Evolutionary conservation across 1,284 basidiomycete genomes (phyloP).

Genomic region (Grifola frondosa): DNA sequence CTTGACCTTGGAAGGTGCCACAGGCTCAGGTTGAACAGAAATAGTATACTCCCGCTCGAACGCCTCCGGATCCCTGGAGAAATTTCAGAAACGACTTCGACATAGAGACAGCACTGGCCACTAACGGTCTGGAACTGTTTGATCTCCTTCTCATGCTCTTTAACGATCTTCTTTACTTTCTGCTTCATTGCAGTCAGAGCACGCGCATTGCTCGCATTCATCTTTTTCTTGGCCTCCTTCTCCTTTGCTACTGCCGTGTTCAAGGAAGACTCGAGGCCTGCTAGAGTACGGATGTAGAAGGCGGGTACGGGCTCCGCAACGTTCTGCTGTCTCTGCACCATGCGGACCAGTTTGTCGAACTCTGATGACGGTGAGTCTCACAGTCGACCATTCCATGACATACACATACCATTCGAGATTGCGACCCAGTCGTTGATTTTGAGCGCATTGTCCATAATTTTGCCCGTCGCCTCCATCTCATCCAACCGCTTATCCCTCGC

Average conservation of each 20-base stretch:
- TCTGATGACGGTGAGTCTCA: slow-evolving; percentile 50
- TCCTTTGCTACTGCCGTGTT: slow-evolving; percentile 78
- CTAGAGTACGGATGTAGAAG: slow-evolving; percentile 80
- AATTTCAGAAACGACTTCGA: not conserved
- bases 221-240: slow-evolving; percentile 94
- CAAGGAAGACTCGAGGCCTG: slow-evolving; percentile 77
- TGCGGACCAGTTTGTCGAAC: slow-evolving; percentile 92
- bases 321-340: slow-evolving; percentile 88
- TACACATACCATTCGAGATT: slow-evolving; percentile 76
- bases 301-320: slow-evolving; percentile 86
- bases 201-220: slow-evolving; percentile 93
- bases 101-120: slow-evolving; percentile 1
- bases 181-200: slow-evolving; percentile 97
- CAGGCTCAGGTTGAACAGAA: slow-evolving; percentile 49
- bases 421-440: slow-evolving; percentile 98
- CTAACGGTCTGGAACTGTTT: slow-evolving; percentile 79
- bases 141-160: slow-evolving; percentile 87
- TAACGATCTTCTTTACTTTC: slow-evolving; percentile 89
- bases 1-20: slow-evolving; percentile 42
- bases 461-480: slow-evolving; percentile 88
- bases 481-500: slow-evolving; percentile 86
- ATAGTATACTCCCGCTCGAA: slow-evolving; percentile 79
- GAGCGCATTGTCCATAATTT: slow-evolving; percentile 90
- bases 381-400: no score
- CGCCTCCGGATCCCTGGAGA: slow-evolving; percentile 76